Base-by-base conservation (phyloP, 441 rosid genomes). In the Arabidopsis lyrata region DNA sequence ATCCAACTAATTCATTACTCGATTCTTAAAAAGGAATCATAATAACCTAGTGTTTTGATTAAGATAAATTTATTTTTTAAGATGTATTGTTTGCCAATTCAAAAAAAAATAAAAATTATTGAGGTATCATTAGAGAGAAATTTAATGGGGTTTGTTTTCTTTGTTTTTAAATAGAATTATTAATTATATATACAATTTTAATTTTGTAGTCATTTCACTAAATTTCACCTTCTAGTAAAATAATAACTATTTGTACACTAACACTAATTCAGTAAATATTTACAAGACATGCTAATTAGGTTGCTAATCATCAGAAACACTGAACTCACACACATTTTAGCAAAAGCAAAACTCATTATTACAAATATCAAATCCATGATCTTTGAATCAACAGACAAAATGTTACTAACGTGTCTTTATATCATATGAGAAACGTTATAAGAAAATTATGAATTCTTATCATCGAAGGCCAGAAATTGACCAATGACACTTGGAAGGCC, bases 401-500 rank as follows among this genome's bases (percentile, higher is more conserved):
- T 45, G 41, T 60, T 74, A 15, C n/a, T 41, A 34, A 12, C 49
- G 41, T 75, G 63, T 67, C 32, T 20, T 22, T n/a, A 69, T 35
- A 29, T 53, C 3, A 44, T 63, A 38, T 14, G 42, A 29, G 14
- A 66, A 66, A 29, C 10, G 38, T 58, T 14, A 66, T 59, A 32
- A 29, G 53, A 29, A 63, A 66, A 48, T n/a, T 9, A 31, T 15
- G 38, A 59, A 0, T 15, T 58, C 14, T 49, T 66, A 18, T 39
- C 53, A 57, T 38, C 66, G 5, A 73, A 57, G 39, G 66, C 18
- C 39, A 38, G 38, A 66, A 50, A 53, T 58, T 49, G 78, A 74
- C 75, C 20, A 44, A 5, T 31, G 59, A 69, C 52, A 69, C 27
- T 44, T 36, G 8, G 70, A 76, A 55, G 29, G 70, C 70, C 64